Evolutionary conservation across 1,284 basidiomycete species (phyloP).

Genomic region (Cystobasidium pallidum): DNA sequence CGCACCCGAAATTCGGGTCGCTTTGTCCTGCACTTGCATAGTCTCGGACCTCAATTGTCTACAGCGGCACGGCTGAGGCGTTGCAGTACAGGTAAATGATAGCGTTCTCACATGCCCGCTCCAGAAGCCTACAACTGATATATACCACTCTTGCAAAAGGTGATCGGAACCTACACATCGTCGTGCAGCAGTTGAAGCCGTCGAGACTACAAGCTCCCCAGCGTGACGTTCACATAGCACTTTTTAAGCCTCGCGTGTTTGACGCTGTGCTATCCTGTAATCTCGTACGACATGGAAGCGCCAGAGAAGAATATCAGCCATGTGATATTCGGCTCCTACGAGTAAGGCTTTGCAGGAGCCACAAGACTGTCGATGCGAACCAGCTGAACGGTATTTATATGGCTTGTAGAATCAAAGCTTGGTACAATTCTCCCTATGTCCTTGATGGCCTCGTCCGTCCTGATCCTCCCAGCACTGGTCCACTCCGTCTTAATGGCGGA

Average conservation of each 20-base stretch:
- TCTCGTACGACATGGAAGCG: constrained; percentile 4
- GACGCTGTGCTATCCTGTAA: too few relatives aligned
- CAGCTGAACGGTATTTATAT: background rate
- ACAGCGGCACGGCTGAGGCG: too few relatives aligned
- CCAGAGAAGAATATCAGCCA: constrained; percentile 26
- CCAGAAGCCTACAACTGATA: too few relatives aligned
- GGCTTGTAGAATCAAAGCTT: constrained; percentile 43
- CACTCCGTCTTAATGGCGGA: constrained; percentile 29
- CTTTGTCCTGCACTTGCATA: too few relatives aligned
- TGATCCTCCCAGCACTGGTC: background rate
- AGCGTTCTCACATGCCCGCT: too few relatives aligned
- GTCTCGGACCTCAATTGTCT: too few relatives aligned
- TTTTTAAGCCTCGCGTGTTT: too few relatives aligned
- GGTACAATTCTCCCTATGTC: constrained; percentile 50
- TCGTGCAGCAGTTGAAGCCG: background rate
- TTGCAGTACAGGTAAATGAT: too few relatives aligned
- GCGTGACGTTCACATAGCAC: background rate
- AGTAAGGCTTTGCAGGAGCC: constrained; percentile 20
- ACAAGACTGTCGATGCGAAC: background rate
- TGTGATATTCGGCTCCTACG: constrained; percentile 35
- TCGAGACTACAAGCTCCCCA: background rate
- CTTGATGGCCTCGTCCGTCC: constrained; percentile 46
- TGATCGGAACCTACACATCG: background rate
- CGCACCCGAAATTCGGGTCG: too few relatives aligned
- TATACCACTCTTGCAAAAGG: too few relatives aligned